Base-by-base conservation (phyloP, 495 filamentous ascomycete species). In the Penicillium flavigenum region DNA sequence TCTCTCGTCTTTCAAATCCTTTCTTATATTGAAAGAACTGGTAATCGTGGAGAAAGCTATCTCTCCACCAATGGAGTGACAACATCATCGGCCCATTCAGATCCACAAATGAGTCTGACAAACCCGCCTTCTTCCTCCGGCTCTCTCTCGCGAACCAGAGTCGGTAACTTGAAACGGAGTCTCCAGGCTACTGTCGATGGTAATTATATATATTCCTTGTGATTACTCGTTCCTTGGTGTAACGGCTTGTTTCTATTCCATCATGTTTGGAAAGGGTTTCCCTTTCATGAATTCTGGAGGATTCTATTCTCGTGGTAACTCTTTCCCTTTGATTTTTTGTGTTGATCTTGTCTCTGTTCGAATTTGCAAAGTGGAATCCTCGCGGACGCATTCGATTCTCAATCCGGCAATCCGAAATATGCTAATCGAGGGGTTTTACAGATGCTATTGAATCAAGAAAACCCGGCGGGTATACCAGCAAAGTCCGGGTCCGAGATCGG, bases 401-500 rank as follows among this genome's bases (percentile, higher is more conserved):
- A 52, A 57, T 32, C 50, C 44, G 22, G 36, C 49, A 62, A n/a
- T 22, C n/a, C 17, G 16, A 39, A 39, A 20, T 26, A 41, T 36
- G 47, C 63, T 64, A 48, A 65, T 50, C 12, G 20, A 11, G 11
- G n/a, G 36, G 24, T 9, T 22, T 16, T 51, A 27, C 42, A 81
- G 73, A 78, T 54, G 59, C 60, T 24, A 19, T 70, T 61, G 76
- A 79, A 49, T 59, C 75, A 24, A 72, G 75, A 51, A 78, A 75
- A 63, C 66, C 78, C 27, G 66, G 74, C 10, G 73, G 76, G 36
- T 96, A 96, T 69, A 86, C 86, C 66, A 91, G 86, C 69, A 96
- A 96, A 70, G 90, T 96, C 49, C 83, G 88, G 41, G 89, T 98
- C 24, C 86, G 85, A 41, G 93, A 98, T 68, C 86, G 85, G 58